Evolutionary conservation across 2,329 filamentous ascomycete genomes (phyloP), one percentile per base, ranked within the genome.

Genomic region (Thermothelomyces thermophilus): DNA sequence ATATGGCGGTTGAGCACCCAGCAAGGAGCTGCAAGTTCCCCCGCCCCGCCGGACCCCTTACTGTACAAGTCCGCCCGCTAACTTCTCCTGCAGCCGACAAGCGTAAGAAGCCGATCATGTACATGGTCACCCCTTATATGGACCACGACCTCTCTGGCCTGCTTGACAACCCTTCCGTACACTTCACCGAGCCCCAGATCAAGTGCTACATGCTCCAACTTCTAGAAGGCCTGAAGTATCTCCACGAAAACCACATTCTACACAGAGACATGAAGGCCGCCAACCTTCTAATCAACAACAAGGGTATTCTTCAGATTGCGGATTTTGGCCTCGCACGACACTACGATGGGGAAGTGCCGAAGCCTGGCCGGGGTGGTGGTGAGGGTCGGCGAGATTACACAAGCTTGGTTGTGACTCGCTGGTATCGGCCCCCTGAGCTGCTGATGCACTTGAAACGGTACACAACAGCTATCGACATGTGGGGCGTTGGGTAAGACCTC

Each of bases 81-180:
- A 64, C 56, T 8, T 39, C 20, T 39, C 39, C 17, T 54, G 44
- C 61, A 84, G 82, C 80, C 60, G 86, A 91, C 65, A 87, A 88
- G 68, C 80, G 84, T 59, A 90, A 87, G 68, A 82, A 84, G 52
- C 84, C 85, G 3, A 90, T 90, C 60, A 90, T 98, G 75, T 97
- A 97, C 70, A 98, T 98, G 93, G 91, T 95, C 45, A 96, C 85
- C 39, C 93, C 91, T 6, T 98, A 98, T 68, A 96, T 97, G 90
- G 90, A 97, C 61, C 93, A 98, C 70, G 93, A 98, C 69, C 78
- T 98, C n/a, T 95, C 91, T 8, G 93, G 93, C 39, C 80, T 98
- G 26, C 82, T 98, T 61, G 93, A 97, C 67, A 98, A 98, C 62
- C 91, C 91, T 9, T 83, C 84, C 6, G 90, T 98, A 34, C 79